Evolutionary conservation across 2,329 filamentous ascomycete genomes (phyloP).

Genomic region (Aspergillus thermomutatus): DNA sequence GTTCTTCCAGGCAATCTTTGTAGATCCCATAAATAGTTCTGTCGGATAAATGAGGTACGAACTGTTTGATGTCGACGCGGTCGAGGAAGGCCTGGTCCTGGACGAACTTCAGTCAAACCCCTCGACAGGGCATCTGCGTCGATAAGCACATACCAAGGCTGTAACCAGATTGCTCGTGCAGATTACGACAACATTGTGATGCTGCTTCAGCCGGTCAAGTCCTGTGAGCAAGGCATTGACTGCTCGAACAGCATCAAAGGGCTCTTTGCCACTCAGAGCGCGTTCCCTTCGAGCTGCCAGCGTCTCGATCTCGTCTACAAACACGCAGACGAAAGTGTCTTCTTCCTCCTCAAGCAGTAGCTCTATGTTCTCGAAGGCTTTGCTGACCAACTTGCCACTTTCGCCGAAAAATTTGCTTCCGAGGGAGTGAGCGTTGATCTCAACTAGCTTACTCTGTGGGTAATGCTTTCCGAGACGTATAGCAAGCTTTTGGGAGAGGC

Average conservation of each 20-base stretch:
- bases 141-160: conserved; percentile 33
- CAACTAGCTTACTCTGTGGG: conserved; percentile 39
- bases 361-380: conserved; percentile 44
- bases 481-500: conserved; percentile 48
- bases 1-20: conserved; percentile 46
- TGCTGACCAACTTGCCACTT: conserved; percentile 43
- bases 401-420: conserved; percentile 49
- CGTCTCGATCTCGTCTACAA: conserved; percentile 52
- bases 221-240: conserved; percentile 50
- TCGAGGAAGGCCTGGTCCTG: conserved; percentile 49
- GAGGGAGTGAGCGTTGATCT: conserved; percentile 46
- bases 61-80: conserved; percentile 47
- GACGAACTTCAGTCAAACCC: not conserved
- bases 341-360: conserved; percentile 35
- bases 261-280: conserved; percentile 40
- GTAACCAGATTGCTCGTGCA: conserved; percentile 50
- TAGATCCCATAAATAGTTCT: conserved; percentile 48
- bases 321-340: conserved; percentile 41
- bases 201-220: conserved; percentile 43
- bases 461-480: conserved; percentile 46
- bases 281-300: conserved; percentile 45
- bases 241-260: conserved; percentile 46
- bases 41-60: conserved; percentile 39
- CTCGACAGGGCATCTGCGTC: not conserved
- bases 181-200: conserved; percentile 46